A percentile compares a stretch with the other conserved stretches of the same genome.
These are phyloP conservation scores for Lolium perenne DNA, from an alignment of 176 grass and related monocot species.

Conservation along the genomic window DNA sequence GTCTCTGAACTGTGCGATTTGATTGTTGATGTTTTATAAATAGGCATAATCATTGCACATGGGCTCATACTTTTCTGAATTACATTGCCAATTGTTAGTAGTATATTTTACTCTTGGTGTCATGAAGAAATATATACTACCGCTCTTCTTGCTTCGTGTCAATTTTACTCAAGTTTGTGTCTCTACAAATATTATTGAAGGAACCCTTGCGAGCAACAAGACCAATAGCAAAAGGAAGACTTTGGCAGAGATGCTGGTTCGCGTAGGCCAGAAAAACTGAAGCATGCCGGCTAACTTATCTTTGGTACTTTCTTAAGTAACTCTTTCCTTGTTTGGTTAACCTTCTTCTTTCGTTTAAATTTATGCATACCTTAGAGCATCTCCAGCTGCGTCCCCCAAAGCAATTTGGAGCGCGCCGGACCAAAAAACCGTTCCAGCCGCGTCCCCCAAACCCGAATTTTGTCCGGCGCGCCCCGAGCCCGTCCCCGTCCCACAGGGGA, in stretches of 20 bases:
- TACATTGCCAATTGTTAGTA: background rate
- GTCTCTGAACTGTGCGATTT: background rate
- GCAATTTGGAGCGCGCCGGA: too few species aligned
- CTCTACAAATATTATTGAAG: slow-evolving; percentile 3
- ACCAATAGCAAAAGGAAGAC: background rate
- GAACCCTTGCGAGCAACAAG: background rate
- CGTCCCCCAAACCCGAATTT: too few species aligned
- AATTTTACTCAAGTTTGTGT: background rate
- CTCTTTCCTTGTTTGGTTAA: background rate
- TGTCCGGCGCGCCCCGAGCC: too few species aligned
- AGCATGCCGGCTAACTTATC: background rate
- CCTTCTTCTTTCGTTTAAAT: background rate
- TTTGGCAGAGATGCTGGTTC: slow-evolving; percentile 1
- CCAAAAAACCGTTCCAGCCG: too few species aligned
- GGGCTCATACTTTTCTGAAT: background rate
- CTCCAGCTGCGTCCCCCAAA: too few species aligned
- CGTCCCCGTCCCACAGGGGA: too few species aligned
- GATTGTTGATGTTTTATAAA: background rate
- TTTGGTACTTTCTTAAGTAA: background rate
- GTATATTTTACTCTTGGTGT: background rate
- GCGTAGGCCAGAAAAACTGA: background rate
- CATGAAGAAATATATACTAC: background rate
- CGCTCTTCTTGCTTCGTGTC: background rate
- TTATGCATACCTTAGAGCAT: background rate
- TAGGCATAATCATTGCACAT: background rate